phyloP scores from a whole-genome alignment of 768 basidiomycete species.

The Myochromella boudieri region DNA sequence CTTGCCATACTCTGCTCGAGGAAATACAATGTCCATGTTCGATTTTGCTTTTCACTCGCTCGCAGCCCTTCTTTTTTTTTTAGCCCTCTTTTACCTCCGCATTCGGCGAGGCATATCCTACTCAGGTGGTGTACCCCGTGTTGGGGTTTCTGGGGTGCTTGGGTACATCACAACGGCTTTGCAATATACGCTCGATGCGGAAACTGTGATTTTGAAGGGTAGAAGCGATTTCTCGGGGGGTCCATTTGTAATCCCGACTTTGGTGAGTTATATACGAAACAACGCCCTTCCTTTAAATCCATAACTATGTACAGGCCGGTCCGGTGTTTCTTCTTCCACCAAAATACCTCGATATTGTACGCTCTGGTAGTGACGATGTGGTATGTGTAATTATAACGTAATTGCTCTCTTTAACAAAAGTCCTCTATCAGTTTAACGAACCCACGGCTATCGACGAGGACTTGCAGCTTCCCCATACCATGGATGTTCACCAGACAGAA shows the following conservation, averaged over 20 bases:
- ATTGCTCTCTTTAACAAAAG: background rate
- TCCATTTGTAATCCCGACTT: constrained; percentile 35
- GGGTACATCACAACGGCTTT: constrained; percentile 36
- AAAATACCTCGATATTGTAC: constrained; percentile 28
- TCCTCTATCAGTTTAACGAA: constrained; percentile 30
- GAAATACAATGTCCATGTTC: background rate
- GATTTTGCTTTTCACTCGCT: background rate
- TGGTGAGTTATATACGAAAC: constrained; percentile 18
- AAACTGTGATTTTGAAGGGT: constrained; percentile 28
- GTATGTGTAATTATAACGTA: constrained; percentile 20
- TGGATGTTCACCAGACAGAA: constrained; percentile 33
- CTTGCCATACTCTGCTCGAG: background rate
- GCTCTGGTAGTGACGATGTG: constrained; percentile 31
- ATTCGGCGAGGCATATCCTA: constrained; percentile 27
- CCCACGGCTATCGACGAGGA: constrained; percentile 33
- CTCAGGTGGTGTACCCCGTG: constrained; percentile 29
- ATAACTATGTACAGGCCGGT: constrained; percentile 22
- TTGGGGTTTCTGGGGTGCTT: constrained; percentile 31
- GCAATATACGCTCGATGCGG: constrained; percentile 30
- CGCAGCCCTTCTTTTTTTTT: constrained; percentile 15
- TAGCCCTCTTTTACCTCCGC: constrained; percentile 23
- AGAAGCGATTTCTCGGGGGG: constrained; percentile 25
- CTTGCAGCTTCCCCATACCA: constrained; percentile 35
- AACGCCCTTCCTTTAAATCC: background rate
- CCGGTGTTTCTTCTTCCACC: constrained; percentile 33